Evolutionary conservation across 306 rosid species (phyloP).

Genomic region (Trichosanthes cucumerina): DNA sequence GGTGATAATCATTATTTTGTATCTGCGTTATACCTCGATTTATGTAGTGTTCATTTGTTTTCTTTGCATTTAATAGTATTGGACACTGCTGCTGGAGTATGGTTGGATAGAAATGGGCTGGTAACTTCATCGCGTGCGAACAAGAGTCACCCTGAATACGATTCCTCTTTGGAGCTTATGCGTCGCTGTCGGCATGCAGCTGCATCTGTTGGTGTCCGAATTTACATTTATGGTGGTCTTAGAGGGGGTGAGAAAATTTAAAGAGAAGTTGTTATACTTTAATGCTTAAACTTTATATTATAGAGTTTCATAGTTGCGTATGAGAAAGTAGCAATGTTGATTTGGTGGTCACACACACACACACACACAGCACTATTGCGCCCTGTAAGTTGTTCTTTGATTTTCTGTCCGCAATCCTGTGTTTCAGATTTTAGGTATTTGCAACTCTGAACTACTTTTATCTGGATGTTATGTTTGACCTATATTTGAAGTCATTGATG

Average conservation of each 20-base stretch:
- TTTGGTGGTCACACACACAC: background rate
- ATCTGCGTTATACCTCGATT: background rate
- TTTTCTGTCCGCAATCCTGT: background rate
- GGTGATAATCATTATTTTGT: background rate
- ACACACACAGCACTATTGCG: background rate
- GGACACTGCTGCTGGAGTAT: constrained; percentile 99
- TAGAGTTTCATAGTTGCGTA: background rate
- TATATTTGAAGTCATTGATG: background rate
- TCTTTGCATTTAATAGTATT: constrained; percentile 41
- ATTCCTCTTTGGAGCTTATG: constrained; percentile 82
- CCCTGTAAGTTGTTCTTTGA: background rate
- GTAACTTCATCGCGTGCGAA: constrained; percentile 75
- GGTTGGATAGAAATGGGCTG: constrained; percentile 91
- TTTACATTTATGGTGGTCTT: constrained; percentile 88
- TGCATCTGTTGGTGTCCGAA: constrained; percentile 74
- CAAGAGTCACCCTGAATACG: constrained; percentile 64
- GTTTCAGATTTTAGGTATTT: background rate
- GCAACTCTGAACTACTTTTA: background rate
- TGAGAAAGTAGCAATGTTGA: background rate
- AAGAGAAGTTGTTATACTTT: background rate
- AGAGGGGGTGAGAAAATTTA: constrained; percentile 55
- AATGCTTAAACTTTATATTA: background rate
- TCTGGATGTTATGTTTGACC: constrained; percentile 3
- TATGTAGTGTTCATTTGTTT: background rate
- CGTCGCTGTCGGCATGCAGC: constrained; percentile 99